These are phyloP conservation scores for Cadophora sp. DNA, from an alignment of 2,329 filamentous ascomycete species.

Conservation along the genomic window DNA sequence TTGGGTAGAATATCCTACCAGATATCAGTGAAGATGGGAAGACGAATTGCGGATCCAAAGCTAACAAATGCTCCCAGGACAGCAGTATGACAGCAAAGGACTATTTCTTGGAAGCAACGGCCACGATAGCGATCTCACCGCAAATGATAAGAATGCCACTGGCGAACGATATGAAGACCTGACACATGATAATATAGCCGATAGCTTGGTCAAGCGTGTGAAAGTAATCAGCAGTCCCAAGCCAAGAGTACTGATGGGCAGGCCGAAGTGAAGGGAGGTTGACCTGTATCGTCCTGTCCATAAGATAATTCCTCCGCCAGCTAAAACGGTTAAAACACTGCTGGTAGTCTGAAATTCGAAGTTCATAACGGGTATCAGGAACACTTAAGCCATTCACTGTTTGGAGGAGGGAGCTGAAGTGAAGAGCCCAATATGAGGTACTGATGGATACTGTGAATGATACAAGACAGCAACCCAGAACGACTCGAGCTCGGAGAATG, in stretches of 20 bases:
- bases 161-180: constrained; percentile 62
- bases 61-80: background rate
- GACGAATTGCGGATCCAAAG: background rate
- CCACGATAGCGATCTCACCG: constrained; percentile 63
- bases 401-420: background rate
- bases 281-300: background rate
- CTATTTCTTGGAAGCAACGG: constrained; percentile 34
- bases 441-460: background rate
- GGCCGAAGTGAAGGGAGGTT: background rate
- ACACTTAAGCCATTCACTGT: background rate
- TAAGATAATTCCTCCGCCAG: background rate
- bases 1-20: background rate
- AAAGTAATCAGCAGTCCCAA: constrained; percentile 61
- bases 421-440: background rate
- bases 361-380: too few relatives aligned
- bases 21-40: background rate
- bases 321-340: background rate
- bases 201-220: constrained; percentile 56
- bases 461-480: background rate
- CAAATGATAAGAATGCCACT: constrained; percentile 62
- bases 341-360: background rate
- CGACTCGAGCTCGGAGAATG: background rate
- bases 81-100: constrained; percentile 2
- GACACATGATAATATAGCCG: constrained; percentile 60
- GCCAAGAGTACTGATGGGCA: background rate